Conservation (phyloP, 1,284 basidiomycete species). For the Flammula alnicola region DNA sequence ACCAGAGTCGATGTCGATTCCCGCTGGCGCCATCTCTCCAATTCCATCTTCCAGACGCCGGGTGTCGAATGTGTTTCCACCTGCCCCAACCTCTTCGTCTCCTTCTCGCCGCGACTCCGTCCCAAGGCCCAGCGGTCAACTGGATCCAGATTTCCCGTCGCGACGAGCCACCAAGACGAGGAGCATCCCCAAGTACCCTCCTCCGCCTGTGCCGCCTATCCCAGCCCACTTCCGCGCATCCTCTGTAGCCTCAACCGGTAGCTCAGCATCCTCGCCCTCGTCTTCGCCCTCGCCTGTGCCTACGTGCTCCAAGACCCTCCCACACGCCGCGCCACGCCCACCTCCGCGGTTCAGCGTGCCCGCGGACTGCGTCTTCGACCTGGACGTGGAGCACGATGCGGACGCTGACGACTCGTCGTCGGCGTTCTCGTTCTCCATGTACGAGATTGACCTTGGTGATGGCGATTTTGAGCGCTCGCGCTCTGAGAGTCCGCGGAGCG, state of each 20-base stretch:
- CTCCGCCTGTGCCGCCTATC: constrained; percentile 37
- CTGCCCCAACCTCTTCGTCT: no score
- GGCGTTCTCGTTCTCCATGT: constrained; percentile 37
- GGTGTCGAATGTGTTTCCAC: constrained; percentile 19
- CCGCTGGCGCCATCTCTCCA: constrained; percentile 14
- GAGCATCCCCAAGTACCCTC: constrained; percentile 36
- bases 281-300: constrained; percentile 16
- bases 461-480: constrained; percentile 8
- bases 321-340: constrained; percentile 31
- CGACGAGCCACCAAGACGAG: constrained; percentile 23
- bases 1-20: constrained; percentile 39
- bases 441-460: constrained; percentile 31
- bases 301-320: constrained; percentile 11
- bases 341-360: constrained; percentile 45
- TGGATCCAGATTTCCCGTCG: constrained; percentile 29
- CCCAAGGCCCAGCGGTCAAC: constrained; percentile 20
- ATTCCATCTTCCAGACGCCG: constrained; percentile 14
- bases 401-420: constrained; percentile 28
- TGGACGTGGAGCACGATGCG: constrained; percentile 31
- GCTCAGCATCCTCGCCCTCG: constrained; percentile 6
- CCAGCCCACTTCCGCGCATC: constrained; percentile 23
- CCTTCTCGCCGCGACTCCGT: no score
- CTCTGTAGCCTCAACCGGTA: constrained; percentile 18
- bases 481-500: constrained; percentile 19
- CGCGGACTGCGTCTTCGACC: constrained; percentile 37